Evolutionary conservation across 371 early-diverging fungal genomes (phyloP), one percentile per base, ranked within the genome.

Genomic region (Circinella minor): DNA sequence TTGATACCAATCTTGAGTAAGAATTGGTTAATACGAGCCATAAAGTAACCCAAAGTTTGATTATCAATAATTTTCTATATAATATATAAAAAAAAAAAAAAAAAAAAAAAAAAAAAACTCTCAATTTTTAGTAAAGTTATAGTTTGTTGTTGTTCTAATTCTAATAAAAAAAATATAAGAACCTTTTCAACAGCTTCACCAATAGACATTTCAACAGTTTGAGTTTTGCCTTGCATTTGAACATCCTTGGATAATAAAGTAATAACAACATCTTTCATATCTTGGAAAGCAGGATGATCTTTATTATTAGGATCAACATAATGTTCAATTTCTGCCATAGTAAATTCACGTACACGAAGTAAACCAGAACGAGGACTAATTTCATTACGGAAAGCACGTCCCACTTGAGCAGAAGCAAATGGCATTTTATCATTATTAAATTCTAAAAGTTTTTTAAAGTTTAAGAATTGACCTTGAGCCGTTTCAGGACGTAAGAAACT

Each of bases 251-350:
- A 89, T 63, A 99, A 89, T 34, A 99, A 78, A 43, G 85, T 87
- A 68, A 99, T 78, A 67, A 82, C 85, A 64, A 94, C 75, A 75
- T 93, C 88, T 70, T 90, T 89, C 54, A 98, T 93, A 63, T 93
- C 94, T 38, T 85, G 81, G 86, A 98, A 99, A 69, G 95, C 93
- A 39, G 94, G 84, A 81, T 99, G 99, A 43, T 91, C 77, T 89
- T 99, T 99, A 81, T 96, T 91, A 20, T 83, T 75, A 4, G 99
- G 98, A 79, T 99, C 96, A 13, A 99, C 99, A 79, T 92, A 99
- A 88, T 99, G 99, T 82, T 99, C 99, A 79, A 99, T 97, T 83
- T 99, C 99, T 27, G 99, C 99, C 99, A 99, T 99, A 34, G 97
- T 95, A 85, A 99, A 99, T 83, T 99, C 99, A 78, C 99, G 92